A percentile compares a stretch with the other conserved stretches of the same genome.
phyloP scores from a whole-genome alignment of 345 rosid genomes.

The Jatropha curcas region DNA sequence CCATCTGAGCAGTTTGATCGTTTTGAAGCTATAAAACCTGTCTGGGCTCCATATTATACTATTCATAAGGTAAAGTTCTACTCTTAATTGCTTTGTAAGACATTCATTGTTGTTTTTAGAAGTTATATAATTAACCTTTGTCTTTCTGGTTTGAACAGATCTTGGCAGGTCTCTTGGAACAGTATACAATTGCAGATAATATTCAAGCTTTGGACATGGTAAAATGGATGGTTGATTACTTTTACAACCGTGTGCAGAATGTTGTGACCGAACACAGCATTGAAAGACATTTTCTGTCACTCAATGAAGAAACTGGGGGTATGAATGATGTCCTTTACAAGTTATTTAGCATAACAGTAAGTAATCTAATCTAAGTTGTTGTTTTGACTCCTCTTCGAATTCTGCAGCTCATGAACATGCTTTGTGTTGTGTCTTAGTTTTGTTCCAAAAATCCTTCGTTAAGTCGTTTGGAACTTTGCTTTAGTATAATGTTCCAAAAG shows the following conservation, averaged over 20 bases:
- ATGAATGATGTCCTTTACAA: constrained; percentile 93
- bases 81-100: background rate
- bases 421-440: constrained; percentile 5
- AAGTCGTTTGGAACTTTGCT: background rate
- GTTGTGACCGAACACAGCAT: constrained; percentile 56
- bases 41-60: constrained; percentile 99
- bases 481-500: background rate
- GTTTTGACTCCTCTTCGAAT: background rate
- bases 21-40: constrained; percentile 72
- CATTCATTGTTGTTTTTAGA: background rate
- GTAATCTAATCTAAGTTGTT: constrained; percentile 11
- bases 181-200: constrained; percentile 65
- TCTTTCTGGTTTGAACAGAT: constrained; percentile 48
- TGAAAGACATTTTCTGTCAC: constrained; percentile 74
- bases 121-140: constrained; percentile 2
- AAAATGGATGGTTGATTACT: constrained; percentile 84
- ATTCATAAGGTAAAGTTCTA: constrained; percentile 69
- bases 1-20: constrained; percentile 79
- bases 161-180: constrained; percentile 88
- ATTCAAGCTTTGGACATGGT: constrained; percentile 68
- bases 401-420: background rate
- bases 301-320: constrained; percentile 95
- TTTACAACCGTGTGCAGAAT: constrained; percentile 75
- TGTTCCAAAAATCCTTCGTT: background rate
- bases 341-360: constrained; percentile 64